Base-by-base conservation (phyloP, 2,329 filamentous ascomycete species). In the Nannizziopsis arthrosporioides region DNA sequence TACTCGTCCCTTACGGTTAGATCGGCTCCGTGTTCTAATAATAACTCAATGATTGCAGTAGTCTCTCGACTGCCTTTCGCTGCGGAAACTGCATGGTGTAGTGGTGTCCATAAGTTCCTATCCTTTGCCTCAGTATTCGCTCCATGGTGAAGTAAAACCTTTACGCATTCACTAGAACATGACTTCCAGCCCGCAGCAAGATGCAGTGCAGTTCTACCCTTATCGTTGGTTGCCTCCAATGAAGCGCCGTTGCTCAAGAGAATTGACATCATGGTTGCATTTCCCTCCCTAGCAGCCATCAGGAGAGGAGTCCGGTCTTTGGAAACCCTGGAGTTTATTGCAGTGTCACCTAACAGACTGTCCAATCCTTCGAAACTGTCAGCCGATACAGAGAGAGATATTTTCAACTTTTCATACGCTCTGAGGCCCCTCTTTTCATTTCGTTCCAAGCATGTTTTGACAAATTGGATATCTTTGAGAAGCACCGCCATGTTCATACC, bases 71-170 rank as follows among this genome's bases (percentile, higher is more conserved):
- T 42, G 8, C 3, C 18, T n/a, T 14, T 14, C 17, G 14, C 3
- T 17, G 46, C 46, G 31, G n/a, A n/a, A n/a, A n/a, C n/a, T n/a
- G 27, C 9, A 10, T 11, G 9, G n/a, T 38, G 36, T 11, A 65
- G 53, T 10, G 66, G 65, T 30, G 57, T 63, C 63, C 64, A 67
- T 5, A 62, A 61, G 10, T 53, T 46, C 48, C 67, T 60, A 50
- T 69, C 65, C 31, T 57, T 57, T 44, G 61, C 62, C 11, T 59
- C 46, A 4, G 60, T 56, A 1, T 63, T 65, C n/a, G 65, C 63
- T 3, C 65, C 65, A 0, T 54, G 56, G 14, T 57, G 50, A 10
- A 49, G 18, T 10, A 49, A 14, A n/a, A 2, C 2, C 10, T 3
- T 15, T 9, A 40, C 15, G 9, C 11, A 9, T 3, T 19, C 14